These are phyloP conservation scores for Phialemonium atrogriseum DNA, from an alignment of 2,329 filamentous ascomycete species.

Conservation along the genomic window DNA sequence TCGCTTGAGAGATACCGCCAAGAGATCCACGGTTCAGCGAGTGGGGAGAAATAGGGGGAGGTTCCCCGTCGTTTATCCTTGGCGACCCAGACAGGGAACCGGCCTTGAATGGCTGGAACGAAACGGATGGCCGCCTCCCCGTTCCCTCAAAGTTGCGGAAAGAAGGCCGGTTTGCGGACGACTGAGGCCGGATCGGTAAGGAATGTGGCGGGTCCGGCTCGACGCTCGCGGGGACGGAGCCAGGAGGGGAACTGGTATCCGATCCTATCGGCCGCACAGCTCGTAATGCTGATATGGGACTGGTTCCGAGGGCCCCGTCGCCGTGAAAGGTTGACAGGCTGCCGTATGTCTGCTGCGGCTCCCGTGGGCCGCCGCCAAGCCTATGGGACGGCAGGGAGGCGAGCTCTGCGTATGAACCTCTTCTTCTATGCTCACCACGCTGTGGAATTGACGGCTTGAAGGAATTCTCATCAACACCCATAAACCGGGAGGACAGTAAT, in stretches of 20 bases:
- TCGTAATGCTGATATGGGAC: conserved; percentile 75
- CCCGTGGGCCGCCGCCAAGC: conserved; percentile 37
- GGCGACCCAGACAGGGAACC: conserved; percentile 91
- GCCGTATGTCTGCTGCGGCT: conserved; percentile 75
- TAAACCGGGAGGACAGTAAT: conserved; percentile 83
- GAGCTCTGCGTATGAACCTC: conserved; percentile 40
- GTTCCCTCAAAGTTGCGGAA: conserved; percentile 41
- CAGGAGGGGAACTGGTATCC: conserved; percentile 51
- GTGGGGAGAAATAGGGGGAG: conserved; percentile 43
- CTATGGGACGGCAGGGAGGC: conserved; percentile 68
- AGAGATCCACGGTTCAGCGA: conserved; percentile 41
- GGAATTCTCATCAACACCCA: conserved; percentile 81
- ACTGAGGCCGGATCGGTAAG: conserved; percentile 37
- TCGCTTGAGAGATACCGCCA: conserved; percentile 45
- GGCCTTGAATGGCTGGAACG: conserved; percentile 93
- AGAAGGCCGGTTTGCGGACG: conserved; percentile 20
- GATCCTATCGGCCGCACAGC: conserved; percentile 56
- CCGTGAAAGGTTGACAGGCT: conserved; percentile 86
- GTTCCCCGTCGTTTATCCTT: conserved; percentile 38
- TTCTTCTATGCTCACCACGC: conserved; percentile 22
- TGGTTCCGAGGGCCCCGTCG: conserved; percentile 68
- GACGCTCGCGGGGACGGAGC: conserved; percentile 38
- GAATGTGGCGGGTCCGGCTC: conserved; percentile 41
- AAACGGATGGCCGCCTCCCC: conserved; percentile 70
- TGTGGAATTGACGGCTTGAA: conserved; percentile 70